Evolutionary conservation across 306 rosid genomes (phyloP).

Genomic region (Cucurbita argyrosperma): DNA sequence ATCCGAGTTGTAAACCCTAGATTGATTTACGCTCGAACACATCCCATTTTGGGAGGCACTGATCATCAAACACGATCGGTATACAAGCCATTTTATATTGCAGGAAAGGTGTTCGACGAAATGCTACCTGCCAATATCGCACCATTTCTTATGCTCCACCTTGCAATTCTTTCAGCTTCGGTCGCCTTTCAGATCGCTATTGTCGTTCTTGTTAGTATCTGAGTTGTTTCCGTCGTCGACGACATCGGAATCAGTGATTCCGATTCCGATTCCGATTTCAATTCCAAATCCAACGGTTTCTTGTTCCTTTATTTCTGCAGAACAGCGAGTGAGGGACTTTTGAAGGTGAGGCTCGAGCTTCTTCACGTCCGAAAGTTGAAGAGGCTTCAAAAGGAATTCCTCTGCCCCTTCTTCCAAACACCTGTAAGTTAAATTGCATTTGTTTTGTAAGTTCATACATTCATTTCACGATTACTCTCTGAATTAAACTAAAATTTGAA

Average conservation of each 20-base stretch:
- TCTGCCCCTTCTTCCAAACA: slow-evolving; percentile 92
- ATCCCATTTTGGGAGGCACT: no score
- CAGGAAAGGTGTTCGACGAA: not conserved
- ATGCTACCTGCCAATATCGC: not conserved
- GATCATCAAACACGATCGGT: no score
- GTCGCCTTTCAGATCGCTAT: not conserved
- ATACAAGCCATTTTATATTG: not conserved
- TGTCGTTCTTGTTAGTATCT: not conserved
- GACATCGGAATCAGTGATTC: no score
- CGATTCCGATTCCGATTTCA: not conserved
- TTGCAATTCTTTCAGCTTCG: not conserved
- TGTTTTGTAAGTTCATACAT: not conserved
- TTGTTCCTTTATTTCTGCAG: slow-evolving; percentile 8
- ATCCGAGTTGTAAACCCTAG: no score
- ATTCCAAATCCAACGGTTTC: not conserved
- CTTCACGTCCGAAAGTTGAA: slow-evolving; percentile 63
- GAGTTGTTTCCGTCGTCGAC: slow-evolving; percentile 4
- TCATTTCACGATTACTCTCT: no score
- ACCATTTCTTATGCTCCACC: not conserved
- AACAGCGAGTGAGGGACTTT: slow-evolving; percentile 26
- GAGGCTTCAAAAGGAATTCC: slow-evolving; percentile 82
- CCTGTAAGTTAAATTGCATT: slow-evolving; percentile 23
- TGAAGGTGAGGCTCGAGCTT: slow-evolving; percentile 58
- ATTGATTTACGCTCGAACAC: no score
- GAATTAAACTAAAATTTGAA: no score